Evolutionary conservation across 345 rosid species (phyloP).

Genomic region (Camelina hispida): DNA sequence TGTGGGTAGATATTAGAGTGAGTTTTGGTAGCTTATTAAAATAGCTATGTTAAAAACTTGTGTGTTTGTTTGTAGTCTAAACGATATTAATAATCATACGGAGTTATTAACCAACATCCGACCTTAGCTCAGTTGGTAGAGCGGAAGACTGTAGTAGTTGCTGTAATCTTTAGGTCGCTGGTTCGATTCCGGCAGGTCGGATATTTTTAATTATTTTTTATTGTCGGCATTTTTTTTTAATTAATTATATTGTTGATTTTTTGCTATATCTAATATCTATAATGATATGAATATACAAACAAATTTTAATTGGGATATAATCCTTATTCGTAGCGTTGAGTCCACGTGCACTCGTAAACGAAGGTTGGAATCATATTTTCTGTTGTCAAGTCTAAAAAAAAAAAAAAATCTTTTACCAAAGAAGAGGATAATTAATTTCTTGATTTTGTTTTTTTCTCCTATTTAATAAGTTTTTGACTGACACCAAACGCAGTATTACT

Average conservation of each 20-base stretch:
- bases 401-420: neutral
- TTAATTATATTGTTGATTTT: neutral
- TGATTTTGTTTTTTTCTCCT: neutral
- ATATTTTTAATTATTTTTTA: too few relatives aligned
- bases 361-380: neutral
- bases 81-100: too few relatives aligned
- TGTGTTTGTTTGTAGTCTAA: too few relatives aligned
- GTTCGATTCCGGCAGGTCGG: constrained; percentile 50
- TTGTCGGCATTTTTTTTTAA: too few relatives aligned
- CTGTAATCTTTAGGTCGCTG: constrained; percentile 69
- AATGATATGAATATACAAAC: too few relatives aligned
- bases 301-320: neutral
- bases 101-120: constrained; percentile 33
- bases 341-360: constrained; percentile 5
- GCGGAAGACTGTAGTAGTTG: constrained; percentile 86
- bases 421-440: neutral
- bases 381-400: neutral
- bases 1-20: too few relatives aligned
- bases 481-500: neutral
- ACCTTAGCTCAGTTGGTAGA: constrained; percentile 97
- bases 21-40: too few relatives aligned
- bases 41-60: too few relatives aligned
- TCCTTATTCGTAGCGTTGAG: neutral
- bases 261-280: too few relatives aligned
- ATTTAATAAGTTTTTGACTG: neutral